Evolutionary conservation across 441 rosid genomes (phyloP).

Genomic region (Erodium texanum): DNA sequence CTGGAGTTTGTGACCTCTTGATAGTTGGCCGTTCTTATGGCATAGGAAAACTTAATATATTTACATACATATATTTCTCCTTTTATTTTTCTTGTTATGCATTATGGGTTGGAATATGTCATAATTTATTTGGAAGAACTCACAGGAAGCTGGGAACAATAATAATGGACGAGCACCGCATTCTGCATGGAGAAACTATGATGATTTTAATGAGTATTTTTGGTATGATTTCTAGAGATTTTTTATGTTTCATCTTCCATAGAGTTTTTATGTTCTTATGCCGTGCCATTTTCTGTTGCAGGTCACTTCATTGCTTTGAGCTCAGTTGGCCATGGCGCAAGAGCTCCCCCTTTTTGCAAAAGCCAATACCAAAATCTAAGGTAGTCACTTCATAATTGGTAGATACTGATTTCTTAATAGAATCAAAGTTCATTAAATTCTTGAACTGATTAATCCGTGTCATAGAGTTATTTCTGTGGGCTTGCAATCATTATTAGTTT

Average conservation of each 20-base stretch:
- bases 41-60: not conserved
- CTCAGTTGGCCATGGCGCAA: slow-evolving; percentile 95
- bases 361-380: slow-evolving; percentile 64
- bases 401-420: slow-evolving; percentile 18
- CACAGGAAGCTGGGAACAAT: slow-evolving; percentile 88
- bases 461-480: not conserved
- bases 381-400: slow-evolving; percentile 15
- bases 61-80: not conserved
- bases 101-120: slow-evolving; percentile 11
- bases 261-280: slow-evolving; percentile 10
- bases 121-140: slow-evolving; percentile 14
- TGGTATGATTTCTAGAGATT: slow-evolving; percentile 42
- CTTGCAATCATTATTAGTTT: not conserved
- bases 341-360: slow-evolving; percentile 57
- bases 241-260: not conserved
- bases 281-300: slow-evolving; percentile 28
- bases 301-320: slow-evolving; percentile 90
- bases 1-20: not conserved
- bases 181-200: slow-evolving; percentile 96
- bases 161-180: slow-evolving; percentile 88
- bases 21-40: not conserved
- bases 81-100: not conserved
- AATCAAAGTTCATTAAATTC: slow-evolving; percentile 7
- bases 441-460: not conserved
- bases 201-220: slow-evolving; percentile 89